phyloP scores from a whole-genome alignment of 2,329 filamentous ascomycete genomes.

The Verticillium albo-atrum region DNA sequence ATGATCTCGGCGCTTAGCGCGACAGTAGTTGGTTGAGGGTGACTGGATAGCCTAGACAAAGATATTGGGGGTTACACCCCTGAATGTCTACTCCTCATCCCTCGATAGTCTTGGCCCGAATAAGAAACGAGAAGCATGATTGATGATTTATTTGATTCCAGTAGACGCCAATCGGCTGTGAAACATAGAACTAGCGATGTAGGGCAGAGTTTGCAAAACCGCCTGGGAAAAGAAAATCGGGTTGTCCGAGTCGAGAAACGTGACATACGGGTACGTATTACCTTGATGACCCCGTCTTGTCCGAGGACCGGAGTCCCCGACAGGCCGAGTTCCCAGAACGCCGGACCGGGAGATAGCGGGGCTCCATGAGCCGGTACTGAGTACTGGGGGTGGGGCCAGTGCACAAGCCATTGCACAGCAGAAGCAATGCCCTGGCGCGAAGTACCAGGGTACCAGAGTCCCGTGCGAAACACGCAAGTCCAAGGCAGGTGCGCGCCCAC shows the following conservation, averaged over 20 bases:
- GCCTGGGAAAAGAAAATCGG: not conserved
- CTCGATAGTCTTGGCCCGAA: not conserved
- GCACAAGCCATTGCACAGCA: not conserved
- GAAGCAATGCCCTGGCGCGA: not conserved
- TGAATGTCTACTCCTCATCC: not conserved
- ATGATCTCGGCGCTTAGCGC: slow-evolving; percentile 60
- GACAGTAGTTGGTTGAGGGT: not conserved
- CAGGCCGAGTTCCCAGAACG: not conserved
- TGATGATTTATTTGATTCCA: not conserved
- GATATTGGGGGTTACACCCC: not conserved
- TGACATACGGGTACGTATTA: not conserved
- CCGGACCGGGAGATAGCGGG: not conserved
- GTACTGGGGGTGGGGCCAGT: not conserved
- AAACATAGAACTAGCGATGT: not conserved
- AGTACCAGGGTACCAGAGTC: not conserved
- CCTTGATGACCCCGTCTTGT: not conserved
- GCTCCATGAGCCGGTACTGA: not conserved
- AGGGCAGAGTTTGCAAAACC: not conserved
- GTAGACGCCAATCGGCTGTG: no score
- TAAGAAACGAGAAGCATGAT: not conserved
- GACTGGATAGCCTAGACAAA: not conserved
- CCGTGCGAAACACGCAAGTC: not conserved
- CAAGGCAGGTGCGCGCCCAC: not conserved
- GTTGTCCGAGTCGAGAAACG: not conserved
- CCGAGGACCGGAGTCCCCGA: not conserved